phyloP scores from a whole-genome alignment of 1,284 basidiomycete genomes.

The Heterobasidion annosum region DNA sequence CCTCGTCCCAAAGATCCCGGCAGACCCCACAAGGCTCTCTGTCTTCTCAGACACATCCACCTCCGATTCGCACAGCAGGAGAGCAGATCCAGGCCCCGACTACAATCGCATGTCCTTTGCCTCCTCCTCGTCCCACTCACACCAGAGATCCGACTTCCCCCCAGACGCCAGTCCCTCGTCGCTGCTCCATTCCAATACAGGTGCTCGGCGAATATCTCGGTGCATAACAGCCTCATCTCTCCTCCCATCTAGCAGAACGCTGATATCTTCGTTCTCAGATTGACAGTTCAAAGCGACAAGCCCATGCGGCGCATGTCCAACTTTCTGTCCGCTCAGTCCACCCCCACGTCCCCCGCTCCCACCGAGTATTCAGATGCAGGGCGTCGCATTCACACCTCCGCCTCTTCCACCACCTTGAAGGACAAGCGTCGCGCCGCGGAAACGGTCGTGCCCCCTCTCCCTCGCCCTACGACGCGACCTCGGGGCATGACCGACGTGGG shows the following conservation, averaged over 20 bases:
- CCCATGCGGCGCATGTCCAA: slow-evolving; percentile 4
- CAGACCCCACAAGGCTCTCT: slow-evolving; percentile 36
- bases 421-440: slow-evolving; percentile 5
- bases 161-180: slow-evolving; percentile 8
- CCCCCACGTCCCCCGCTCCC: slow-evolving; percentile 1
- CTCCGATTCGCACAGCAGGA: slow-evolving; percentile 33
- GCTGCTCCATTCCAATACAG: slow-evolving; percentile 2
- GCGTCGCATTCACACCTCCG: slow-evolving; percentile 3
- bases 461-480: slow-evolving; percentile 21
- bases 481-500: slow-evolving; percentile 42
- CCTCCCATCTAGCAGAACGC: not conserved
- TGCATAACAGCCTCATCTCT: not conserved
- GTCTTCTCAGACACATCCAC: slow-evolving; percentile 42
- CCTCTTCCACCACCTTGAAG: slow-evolving; percentile 12
- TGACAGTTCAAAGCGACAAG: slow-evolving; percentile 11
- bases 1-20: slow-evolving; percentile 23
- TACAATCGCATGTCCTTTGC: slow-evolving; percentile 42
- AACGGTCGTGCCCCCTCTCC: slow-evolving; percentile 19
- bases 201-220: slow-evolving; percentile 9
- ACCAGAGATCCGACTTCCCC: slow-evolving; percentile 14
- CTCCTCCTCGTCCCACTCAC: slow-evolving; percentile 47
- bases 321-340: slow-evolving; percentile 1
- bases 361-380: slow-evolving; percentile 1
- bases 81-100: slow-evolving; percentile 16
- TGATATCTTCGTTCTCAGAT: slow-evolving; percentile 1